These are phyloP conservation scores for Pseudevernia furfuracea DNA, from an alignment of 495 filamentous ascomycete genomes.

Conservation along the genomic window DNA sequence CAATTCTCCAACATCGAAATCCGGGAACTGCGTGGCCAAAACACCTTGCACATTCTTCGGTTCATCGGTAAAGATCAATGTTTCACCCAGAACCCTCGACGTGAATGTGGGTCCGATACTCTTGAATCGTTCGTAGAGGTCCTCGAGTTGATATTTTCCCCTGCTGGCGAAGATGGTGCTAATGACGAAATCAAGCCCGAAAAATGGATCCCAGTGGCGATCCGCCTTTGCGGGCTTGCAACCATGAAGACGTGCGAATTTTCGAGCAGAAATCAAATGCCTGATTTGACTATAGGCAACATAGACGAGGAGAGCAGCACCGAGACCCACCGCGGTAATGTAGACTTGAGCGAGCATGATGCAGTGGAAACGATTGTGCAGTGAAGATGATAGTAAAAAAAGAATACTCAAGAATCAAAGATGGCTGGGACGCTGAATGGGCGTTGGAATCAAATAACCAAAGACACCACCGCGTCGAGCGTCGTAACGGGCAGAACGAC, in stretches of 20 bases:
- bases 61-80: slow-evolving; percentile 43
- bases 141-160: slow-evolving; percentile 32
- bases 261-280: background rate
- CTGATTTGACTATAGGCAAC: background rate
- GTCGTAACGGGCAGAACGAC: background rate
- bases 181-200: slow-evolving; percentile 25
- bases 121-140: slow-evolving; percentile 28
- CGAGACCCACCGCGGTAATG: background rate
- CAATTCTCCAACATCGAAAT: slow-evolving; percentile 42
- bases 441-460: background rate
- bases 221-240: slow-evolving; percentile 15
- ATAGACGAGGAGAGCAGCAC: background rate
- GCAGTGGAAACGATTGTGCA: background rate
- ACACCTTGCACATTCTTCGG: slow-evolving; percentile 65
- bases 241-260: slow-evolving; percentile 16
- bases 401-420: background rate
- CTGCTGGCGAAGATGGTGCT: slow-evolving; percentile 30
- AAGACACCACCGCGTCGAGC: background rate
- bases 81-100: slow-evolving; percentile 19
- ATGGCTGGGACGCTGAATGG: background rate
- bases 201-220: slow-evolving; percentile 19
- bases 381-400: no score
- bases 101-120: slow-evolving; percentile 26
- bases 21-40: slow-evolving; percentile 58
- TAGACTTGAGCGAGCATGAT: background rate